Evolutionary conservation across 2,329 filamentous ascomycete species (phyloP), one percentile per base, ranked within the genome.

Genomic region (Bipolaris victoriae): DNA sequence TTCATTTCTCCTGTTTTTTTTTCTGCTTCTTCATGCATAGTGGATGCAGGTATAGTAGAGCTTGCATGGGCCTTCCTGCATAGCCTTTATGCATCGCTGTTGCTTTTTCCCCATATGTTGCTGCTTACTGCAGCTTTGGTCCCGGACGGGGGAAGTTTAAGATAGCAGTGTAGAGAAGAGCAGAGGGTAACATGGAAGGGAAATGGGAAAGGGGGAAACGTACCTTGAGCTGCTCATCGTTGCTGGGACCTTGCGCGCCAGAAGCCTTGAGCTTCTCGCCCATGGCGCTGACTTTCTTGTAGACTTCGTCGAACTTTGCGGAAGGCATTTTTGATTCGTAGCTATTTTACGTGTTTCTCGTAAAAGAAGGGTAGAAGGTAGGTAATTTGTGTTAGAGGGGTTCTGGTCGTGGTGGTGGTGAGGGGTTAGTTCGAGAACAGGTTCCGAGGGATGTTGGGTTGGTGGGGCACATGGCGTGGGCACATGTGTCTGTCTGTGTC

Each of bases 191-290:
- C 7, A 9, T 26, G 7, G 2, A 26, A 9, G 7, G 26, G 26
- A 9, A 26, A 26, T 5, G 9, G 24, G 45, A 20, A 33, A 31
- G 26, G 33, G 9, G 44, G 20, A 40, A 33, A 52, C 68, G 35
- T 72, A 79, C 83, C 70, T 86, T 78, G 68, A 92, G 85, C 63
- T 70, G 63, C 59, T 76, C 70, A 29, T 72, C 71, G 48, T 76
- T 73, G 57, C 55, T 68, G 9, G 72, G 73, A 2, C 65, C 64
- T 26, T 56, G 58, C 57, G 67, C 69, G 41, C 63, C 60, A 18
- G 61, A 66, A 13, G 66, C 62, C 60, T 70, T 70, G 64, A 70
- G 66, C 66, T 66, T 70, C 58, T 66, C 63, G 63, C 67, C 67
- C 63, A 75, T 72, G 50, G 65, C 60, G 61, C 61, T 66, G 55